Percentiles rank a stretch among this genome's conserved stretches.
These are phyloP conservation scores for Mucor irregularis DNA, from an alignment of 371 early-diverging fungal genomes.

Conservation along the genomic window DNA sequence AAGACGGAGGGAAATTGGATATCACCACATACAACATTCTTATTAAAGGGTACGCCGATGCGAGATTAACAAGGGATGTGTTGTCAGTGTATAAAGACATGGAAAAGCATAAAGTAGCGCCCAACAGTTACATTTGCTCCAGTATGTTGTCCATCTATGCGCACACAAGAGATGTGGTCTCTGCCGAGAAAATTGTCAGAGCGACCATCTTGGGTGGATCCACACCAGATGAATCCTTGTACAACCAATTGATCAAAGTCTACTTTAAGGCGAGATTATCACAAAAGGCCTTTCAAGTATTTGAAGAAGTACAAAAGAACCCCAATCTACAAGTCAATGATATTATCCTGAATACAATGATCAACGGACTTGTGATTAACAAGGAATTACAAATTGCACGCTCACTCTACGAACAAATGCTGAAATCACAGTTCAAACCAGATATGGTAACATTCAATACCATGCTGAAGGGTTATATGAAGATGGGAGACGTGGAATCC, in stretches of 20 bases:
- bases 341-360: conserved; percentile 44
- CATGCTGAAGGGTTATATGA: conserved; percentile 43
- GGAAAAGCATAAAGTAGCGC: conserved; percentile 20
- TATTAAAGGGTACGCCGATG: conserved; percentile 37
- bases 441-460: conserved; percentile 54
- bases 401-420: conserved; percentile 37
- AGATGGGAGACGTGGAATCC: conserved; percentile 16
- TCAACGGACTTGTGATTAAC: conserved; percentile 47
- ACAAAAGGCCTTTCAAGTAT: conserved; percentile 34
- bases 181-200: conserved; percentile 33
- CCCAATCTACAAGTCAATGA: conserved; percentile 32
- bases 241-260: conserved; percentile 45
- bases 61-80: conserved; percentile 27
- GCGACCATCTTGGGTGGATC: conserved; percentile 30
- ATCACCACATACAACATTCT: conserved; percentile 36
- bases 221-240: conserved; percentile 28
- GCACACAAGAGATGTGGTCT: conserved; percentile 23
- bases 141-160: conserved; percentile 39
- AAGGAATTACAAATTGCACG: conserved; percentile 35
- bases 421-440: conserved; percentile 30
- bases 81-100: conserved; percentile 35
- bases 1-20: conserved; percentile 22
- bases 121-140: conserved; percentile 29
- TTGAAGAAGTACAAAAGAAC: conserved; percentile 35
- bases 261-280: conserved; percentile 35